Evolutionary conservation across 1,284 basidiomycete genomes (phyloP).

Genomic region (Heterobasidion occidentale): DNA sequence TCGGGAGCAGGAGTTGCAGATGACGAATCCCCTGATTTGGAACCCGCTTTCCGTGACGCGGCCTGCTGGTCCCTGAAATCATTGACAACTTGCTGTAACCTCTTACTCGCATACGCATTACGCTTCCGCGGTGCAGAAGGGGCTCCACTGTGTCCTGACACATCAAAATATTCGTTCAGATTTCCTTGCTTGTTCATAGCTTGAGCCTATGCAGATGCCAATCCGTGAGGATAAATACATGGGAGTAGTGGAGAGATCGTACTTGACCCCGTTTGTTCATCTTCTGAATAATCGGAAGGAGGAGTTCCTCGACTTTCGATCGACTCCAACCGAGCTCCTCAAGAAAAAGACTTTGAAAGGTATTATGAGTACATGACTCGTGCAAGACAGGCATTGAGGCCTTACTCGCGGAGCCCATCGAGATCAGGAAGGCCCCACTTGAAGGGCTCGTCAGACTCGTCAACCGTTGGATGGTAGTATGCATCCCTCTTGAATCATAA

Average conservation of each 20-base stretch:
- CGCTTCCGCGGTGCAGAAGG: slow-evolving; percentile 65
- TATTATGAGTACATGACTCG: neutral
- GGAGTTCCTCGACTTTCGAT: slow-evolving; percentile 84
- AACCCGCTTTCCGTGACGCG: slow-evolving; percentile 2
- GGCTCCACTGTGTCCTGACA: slow-evolving; percentile 55
- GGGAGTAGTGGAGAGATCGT: slow-evolving; percentile 9
- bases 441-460: slow-evolving; percentile 89
- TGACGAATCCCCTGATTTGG: slow-evolving; percentile 6
- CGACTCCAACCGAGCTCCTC: slow-evolving; percentile 85
- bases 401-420: slow-evolving; percentile 78
- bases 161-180: slow-evolving; percentile 52
- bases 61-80: slow-evolving; percentile 62
- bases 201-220: slow-evolving; percentile 34
- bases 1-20: neutral
- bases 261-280: slow-evolving; percentile 77
- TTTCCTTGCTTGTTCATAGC: slow-evolving; percentile 72
- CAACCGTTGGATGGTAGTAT: slow-evolving; percentile 87
- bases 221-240: neutral
- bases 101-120: slow-evolving; percentile 77
- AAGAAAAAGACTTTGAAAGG: slow-evolving; percentile 62
- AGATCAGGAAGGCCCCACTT: slow-evolving; percentile 97
- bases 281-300: slow-evolving; percentile 90
- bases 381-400: slow-evolving; percentile 7
- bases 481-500: slow-evolving; percentile 66
- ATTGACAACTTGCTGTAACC: slow-evolving; percentile 85